These are phyloP conservation scores for Monilinia fructicola DNA, from an alignment of 2,329 filamentous ascomycete species.

Conservation along the genomic window DNA sequence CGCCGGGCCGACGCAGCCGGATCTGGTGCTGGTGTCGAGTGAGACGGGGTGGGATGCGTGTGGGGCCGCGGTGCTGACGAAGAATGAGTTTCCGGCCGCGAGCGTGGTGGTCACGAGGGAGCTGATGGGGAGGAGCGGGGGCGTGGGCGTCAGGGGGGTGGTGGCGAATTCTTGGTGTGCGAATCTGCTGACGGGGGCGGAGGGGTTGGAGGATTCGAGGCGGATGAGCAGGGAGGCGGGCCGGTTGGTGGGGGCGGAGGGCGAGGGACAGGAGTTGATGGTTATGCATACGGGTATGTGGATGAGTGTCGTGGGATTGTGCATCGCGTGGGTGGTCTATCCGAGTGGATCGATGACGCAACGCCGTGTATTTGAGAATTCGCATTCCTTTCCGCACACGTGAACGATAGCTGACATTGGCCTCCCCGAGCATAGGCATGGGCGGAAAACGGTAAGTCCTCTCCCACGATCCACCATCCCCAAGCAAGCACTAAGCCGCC, in stretches of 20 bases:
- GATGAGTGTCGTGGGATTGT: neutral
- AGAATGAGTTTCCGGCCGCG: constrained; percentile 96
- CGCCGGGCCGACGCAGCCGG: neutral
- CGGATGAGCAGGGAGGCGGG: neutral
- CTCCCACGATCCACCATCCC: neutral
- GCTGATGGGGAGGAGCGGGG: constrained; percentile 55
- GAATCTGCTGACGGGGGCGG: neutral
- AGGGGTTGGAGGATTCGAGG: constrained; percentile 7
- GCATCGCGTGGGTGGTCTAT: neutral
- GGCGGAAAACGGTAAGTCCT: neutral
- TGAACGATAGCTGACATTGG: neutral
- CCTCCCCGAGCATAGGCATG: neutral
- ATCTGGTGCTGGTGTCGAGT: constrained; percentile 1
- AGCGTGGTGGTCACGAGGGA: constrained; percentile 83
- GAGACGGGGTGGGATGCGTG: constrained; percentile 1
- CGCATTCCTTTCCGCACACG: neutral
- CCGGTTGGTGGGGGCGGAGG: neutral
- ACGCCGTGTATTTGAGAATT: neutral
- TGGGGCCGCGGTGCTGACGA: constrained; percentile 84
- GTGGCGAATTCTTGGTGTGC: constrained; percentile 10
- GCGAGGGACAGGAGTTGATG: neutral
- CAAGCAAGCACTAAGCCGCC: neutral
- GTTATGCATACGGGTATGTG: constrained; percentile 10
- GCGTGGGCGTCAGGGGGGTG: neutral
- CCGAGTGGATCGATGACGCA: neutral